Conservation (phyloP, 129 eudicot species). For the Silybum marianum region DNA sequence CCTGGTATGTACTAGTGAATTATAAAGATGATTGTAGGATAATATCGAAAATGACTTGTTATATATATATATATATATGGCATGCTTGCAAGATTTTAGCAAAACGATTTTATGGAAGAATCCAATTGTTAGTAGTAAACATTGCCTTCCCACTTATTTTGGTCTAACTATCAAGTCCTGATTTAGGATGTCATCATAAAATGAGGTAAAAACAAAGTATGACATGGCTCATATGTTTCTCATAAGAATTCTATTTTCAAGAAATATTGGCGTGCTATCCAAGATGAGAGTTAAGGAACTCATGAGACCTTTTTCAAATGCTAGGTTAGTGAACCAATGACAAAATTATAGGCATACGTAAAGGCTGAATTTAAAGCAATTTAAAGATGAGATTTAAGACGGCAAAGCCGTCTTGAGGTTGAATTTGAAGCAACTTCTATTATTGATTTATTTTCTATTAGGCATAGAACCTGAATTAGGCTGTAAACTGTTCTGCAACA, state of each 20-base stretch:
- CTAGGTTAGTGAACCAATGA: background rate
- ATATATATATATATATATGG: no score
- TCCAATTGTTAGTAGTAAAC: background rate
- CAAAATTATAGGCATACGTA: background rate
- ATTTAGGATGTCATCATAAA: no score
- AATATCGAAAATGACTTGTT: background rate
- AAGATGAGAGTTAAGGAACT: background rate
- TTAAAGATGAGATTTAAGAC: no score
- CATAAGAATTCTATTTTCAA: no score
- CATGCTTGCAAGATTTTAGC: background rate
- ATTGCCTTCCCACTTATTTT: background rate
- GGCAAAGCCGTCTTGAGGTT: background rate
- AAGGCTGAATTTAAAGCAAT: background rate
- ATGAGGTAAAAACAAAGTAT: no score
- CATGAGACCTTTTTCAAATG: background rate
- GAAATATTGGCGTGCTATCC: background rate
- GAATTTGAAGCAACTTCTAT: background rate
- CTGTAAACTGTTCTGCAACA: background rate
- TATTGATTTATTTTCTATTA: no score
- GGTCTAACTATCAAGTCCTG: no score
- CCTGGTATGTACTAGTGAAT: slow-evolving; percentile 28
- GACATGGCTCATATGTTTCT: no score
- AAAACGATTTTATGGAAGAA: background rate
- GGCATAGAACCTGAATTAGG: no score
- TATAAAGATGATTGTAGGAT: background rate